Conservation (phyloP, 2,329 filamentous ascomycete species). For the Exophiala bonariae region DNA sequence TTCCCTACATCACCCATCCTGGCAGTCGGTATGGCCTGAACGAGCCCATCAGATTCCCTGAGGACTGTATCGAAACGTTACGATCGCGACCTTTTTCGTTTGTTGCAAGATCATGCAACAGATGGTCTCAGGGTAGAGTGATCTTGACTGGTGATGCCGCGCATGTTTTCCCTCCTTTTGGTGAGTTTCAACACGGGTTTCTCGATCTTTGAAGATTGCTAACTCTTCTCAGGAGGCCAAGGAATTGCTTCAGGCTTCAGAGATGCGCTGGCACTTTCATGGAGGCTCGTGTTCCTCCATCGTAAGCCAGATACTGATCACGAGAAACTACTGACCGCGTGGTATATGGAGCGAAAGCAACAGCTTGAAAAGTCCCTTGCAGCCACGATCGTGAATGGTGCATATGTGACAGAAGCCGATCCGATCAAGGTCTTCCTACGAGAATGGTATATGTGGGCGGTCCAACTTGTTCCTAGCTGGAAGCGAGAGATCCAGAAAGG, state of each 20-base stretch:
- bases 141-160: slow-evolving; percentile 31
- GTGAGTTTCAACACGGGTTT: slow-evolving; percentile 7
- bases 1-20: slow-evolving; percentile 31
- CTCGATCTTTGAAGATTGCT: neutral
- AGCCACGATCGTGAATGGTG: slow-evolving; percentile 36
- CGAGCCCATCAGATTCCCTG: slow-evolving; percentile 23
- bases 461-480: slow-evolving; percentile 35
- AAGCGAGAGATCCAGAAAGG: slow-evolving; percentile 33
- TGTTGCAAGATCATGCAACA: slow-evolving; percentile 28
- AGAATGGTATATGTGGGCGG: slow-evolving; percentile 34
- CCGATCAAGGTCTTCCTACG: slow-evolving; percentile 34
- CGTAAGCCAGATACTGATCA: slow-evolving; percentile 24
- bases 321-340: slow-evolving; percentile 30
- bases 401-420: slow-evolving; percentile 33
- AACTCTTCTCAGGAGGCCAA: slow-evolving; percentile 33
- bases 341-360: slow-evolving; percentile 40
- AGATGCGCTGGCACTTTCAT: slow-evolving; percentile 39
- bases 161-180: slow-evolving; percentile 33
- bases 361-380: slow-evolving; percentile 38
- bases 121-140: slow-evolving; percentile 26
- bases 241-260: slow-evolving; percentile 44
- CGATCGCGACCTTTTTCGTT: slow-evolving; percentile 30
- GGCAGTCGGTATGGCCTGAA: slow-evolving; percentile 29
- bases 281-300: slow-evolving; percentile 37
- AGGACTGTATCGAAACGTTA: slow-evolving; percentile 30